Evolutionary conservation across 371 early-diverging fungal species (phyloP).

Genomic region (Actinomortierella ambigua): DNA sequence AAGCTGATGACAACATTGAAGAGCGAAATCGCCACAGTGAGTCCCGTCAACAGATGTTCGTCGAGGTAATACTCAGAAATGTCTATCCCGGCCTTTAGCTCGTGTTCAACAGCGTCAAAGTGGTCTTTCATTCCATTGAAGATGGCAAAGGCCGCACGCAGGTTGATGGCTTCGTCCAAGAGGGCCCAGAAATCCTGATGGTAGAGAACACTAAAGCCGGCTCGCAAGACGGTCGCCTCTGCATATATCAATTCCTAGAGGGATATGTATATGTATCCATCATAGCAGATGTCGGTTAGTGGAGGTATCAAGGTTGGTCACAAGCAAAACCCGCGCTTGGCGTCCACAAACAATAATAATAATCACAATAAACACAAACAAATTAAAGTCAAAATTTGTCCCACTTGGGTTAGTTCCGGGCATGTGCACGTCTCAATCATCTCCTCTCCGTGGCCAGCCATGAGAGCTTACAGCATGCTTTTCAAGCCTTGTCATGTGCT

Average conservation of each 20-base stretch:
- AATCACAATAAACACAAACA: too few species aligned
- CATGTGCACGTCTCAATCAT: too few species aligned
- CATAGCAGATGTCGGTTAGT: too few species aligned
- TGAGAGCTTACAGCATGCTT: slow-evolving; percentile 34
- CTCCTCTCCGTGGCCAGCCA: too few species aligned
- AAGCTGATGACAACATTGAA: slow-evolving; percentile 41
- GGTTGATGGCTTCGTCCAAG: slow-evolving; percentile 28
- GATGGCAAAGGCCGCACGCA: slow-evolving; percentile 34
- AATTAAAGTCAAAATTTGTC: too few species aligned
- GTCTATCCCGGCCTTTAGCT: slow-evolving; percentile 40
- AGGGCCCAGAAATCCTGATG: slow-evolving; percentile 43
- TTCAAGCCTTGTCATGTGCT: slow-evolving; percentile 38
- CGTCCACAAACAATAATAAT: too few species aligned
- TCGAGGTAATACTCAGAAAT: slow-evolving; percentile 32
- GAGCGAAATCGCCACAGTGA: slow-evolving; percentile 27
- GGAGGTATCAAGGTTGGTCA: too few species aligned
- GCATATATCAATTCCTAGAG: slow-evolving; percentile 38
- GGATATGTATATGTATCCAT: too few species aligned
- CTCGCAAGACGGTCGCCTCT: slow-evolving; percentile 28
- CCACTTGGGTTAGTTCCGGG: too few species aligned
- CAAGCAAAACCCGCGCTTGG: too few species aligned
- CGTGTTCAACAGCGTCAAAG: slow-evolving; percentile 27
- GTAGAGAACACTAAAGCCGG: slow-evolving; percentile 37
- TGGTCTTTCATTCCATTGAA: slow-evolving; percentile 39
- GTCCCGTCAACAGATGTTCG: slow-evolving; percentile 32